Conservation (phyloP, 768 basidiomycete genomes). For the Thelephora ganbajun region DNA sequence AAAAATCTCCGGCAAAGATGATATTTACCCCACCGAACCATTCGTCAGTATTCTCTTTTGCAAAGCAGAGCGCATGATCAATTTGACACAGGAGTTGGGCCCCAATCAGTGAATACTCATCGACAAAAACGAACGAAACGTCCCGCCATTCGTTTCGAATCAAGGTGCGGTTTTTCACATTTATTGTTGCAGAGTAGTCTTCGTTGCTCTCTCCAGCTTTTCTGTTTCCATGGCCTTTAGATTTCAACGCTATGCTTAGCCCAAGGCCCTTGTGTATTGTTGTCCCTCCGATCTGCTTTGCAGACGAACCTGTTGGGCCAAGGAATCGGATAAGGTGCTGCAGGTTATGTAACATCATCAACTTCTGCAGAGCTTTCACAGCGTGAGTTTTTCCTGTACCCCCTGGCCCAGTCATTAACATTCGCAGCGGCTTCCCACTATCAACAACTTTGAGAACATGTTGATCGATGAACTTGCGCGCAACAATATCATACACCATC, state of each 20-base stretch:
- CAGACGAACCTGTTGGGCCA: constrained; percentile 7
- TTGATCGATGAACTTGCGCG: constrained; percentile 1
- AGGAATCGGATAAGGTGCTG: constrained; percentile 10
- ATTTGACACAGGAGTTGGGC: constrained; percentile 19
- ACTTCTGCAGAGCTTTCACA: not conserved
- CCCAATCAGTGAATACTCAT: constrained; percentile 27
- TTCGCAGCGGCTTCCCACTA: constrained; percentile 15
- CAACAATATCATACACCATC: constrained; percentile 6
- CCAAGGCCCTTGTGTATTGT: constrained; percentile 23
- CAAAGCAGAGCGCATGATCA: constrained; percentile 16
- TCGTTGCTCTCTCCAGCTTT: constrained; percentile 4
- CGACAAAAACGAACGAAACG: constrained; percentile 25
- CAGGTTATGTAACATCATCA: not conserved
- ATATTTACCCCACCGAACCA: constrained; percentile 28
- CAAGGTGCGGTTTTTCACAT: constrained; percentile 10
- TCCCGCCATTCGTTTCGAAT: constrained; percentile 22
- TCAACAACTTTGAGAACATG: not conserved
- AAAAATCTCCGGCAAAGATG: constrained; percentile 30
- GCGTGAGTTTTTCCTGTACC: not conserved
- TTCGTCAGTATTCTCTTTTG: constrained; percentile 10
- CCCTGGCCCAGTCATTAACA: constrained; percentile 18
- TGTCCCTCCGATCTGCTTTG: constrained; percentile 22
- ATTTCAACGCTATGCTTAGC: not conserved
- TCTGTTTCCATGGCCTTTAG: constrained; percentile 9
- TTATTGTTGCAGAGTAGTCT: constrained; percentile 9